Conservation (phyloP, 2,329 filamentous ascomycete species). For the Thelonectria discophora region DNA sequence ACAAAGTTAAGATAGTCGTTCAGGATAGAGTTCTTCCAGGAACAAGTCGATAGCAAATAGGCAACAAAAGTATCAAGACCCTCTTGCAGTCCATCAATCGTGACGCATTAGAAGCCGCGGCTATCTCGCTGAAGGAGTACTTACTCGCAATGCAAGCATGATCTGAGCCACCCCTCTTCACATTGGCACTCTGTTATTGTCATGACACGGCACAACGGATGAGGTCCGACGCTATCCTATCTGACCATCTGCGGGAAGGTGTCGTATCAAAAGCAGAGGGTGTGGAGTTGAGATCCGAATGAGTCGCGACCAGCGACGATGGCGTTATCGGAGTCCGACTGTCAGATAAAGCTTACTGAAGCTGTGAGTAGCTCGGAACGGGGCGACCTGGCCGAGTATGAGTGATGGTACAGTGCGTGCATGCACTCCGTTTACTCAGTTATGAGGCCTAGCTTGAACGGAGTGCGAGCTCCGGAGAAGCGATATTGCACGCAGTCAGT, state of each 20-base stretch:
- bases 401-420: not conserved
- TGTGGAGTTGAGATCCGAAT: conserved; percentile 29
- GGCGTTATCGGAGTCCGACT: conserved; percentile 40
- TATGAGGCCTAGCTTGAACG: conserved; percentile 1
- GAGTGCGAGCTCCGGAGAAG: not conserved
- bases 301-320: conserved; percentile 36
- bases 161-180: conserved; percentile 2
- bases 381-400: conserved; percentile 8
- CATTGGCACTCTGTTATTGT: not conserved
- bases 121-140: not conserved
- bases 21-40: too few relatives aligned
- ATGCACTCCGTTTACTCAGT: not conserved
- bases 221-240: not conserved
- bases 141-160: not conserved
- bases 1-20: too few relatives aligned
- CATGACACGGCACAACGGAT: not conserved
- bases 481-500: not conserved
- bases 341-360: conserved; percentile 33
- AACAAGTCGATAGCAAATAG: too few relatives aligned
- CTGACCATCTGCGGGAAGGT: not conserved
- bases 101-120: not conserved
- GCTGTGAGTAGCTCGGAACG: conserved; percentile 26
- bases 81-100: too few relatives aligned
- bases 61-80: too few relatives aligned
- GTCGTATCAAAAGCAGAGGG: conserved; percentile 7